A percentile compares a stretch with the other conserved stretches of the same genome.
These are phyloP conservation scores for Pseudogymnoascus sp. DNA, from an alignment of 2,329 filamentous ascomycete species.

Conservation along the genomic window DNA sequence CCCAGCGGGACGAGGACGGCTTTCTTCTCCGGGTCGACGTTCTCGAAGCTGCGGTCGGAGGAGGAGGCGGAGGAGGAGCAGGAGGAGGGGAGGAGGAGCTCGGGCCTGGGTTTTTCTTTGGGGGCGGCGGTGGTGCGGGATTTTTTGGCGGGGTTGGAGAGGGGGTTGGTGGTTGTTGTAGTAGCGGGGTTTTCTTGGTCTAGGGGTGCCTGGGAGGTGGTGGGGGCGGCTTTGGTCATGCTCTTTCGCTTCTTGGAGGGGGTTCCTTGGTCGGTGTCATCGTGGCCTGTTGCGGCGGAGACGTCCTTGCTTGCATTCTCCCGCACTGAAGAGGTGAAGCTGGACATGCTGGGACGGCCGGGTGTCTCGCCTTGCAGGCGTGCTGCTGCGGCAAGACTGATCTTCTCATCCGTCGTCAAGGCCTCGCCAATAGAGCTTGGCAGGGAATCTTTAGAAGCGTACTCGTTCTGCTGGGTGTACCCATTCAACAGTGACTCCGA, in stretches of 20 bases:
- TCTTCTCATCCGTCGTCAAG: not conserved
- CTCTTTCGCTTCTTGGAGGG: not conserved
- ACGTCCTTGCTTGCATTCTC: not conserved
- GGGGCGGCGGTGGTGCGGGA: not conserved
- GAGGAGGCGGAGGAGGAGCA: not conserved
- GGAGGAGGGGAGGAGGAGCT: not conserved
- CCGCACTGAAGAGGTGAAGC: not conserved
- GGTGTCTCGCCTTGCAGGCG: not conserved
- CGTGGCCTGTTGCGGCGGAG: not conserved
- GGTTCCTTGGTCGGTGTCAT: not conserved
- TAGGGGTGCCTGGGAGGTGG: not conserved
- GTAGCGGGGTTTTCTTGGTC: not conserved
- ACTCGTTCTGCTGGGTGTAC: slow-evolving; percentile 17
- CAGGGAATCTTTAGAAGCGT: not conserved
- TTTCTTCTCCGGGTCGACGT: not conserved
- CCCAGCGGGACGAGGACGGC: not conserved
- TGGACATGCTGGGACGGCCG: not conserved
- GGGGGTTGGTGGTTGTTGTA: not conserved
- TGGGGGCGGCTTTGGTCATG: not conserved
- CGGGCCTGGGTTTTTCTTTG: not conserved
- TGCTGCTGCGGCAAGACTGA: not conserved
- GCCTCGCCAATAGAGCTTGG: not conserved
- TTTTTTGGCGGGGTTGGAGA: not conserved
- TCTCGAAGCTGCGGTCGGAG: not conserved
- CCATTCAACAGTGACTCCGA: slow-evolving; percentile 36